A percentile compares a stretch with the other conserved stretches of the same genome.
Conservation (phyloP, 176 grass and related monocot species). For the Juncus effusus region DNA sequence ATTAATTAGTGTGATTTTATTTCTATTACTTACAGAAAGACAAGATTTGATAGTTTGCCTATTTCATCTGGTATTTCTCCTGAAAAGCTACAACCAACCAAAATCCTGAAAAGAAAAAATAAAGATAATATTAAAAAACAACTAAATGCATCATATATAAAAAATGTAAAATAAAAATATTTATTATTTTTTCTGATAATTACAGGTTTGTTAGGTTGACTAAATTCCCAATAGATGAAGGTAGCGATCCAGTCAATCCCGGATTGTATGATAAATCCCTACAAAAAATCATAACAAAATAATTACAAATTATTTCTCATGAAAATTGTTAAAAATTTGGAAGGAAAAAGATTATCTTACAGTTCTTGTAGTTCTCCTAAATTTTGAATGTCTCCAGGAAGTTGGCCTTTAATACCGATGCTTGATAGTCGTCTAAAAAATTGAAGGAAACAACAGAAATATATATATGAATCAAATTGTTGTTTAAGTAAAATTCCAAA, state of each 20-base stretch:
- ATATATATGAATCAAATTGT: background rate
- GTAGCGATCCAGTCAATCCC: constrained; percentile 44
- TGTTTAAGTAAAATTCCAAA: background rate
- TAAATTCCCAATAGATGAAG: constrained; percentile 57
- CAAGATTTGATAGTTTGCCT: constrained; percentile 50
- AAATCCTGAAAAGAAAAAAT: constrained; percentile 47
- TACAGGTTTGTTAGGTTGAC: constrained; percentile 60
- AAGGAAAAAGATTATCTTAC: constrained; percentile 38
- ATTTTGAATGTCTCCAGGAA: constrained; percentile 67
- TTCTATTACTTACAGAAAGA: constrained; percentile 55
- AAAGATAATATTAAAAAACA: background rate
- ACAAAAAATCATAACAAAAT: background rate
- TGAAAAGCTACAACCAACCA: constrained; percentile 65
- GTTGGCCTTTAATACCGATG: constrained; percentile 45
- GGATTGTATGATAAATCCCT: constrained; percentile 88
- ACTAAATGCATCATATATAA: background rate
- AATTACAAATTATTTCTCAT: background rate
- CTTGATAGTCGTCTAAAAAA: constrained; percentile 57
- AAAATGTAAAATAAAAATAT: background rate
- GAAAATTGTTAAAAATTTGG: constrained; percentile 1
- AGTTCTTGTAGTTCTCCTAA: constrained; percentile 41
- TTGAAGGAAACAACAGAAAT: constrained; percentile 2
- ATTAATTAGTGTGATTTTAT: background rate
- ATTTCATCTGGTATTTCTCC: constrained; percentile 73
- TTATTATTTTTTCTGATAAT: constrained; percentile 10